Base-by-base conservation (phyloP, 78 protist genomes). In the Dictyostelium capitatum region DNA sequence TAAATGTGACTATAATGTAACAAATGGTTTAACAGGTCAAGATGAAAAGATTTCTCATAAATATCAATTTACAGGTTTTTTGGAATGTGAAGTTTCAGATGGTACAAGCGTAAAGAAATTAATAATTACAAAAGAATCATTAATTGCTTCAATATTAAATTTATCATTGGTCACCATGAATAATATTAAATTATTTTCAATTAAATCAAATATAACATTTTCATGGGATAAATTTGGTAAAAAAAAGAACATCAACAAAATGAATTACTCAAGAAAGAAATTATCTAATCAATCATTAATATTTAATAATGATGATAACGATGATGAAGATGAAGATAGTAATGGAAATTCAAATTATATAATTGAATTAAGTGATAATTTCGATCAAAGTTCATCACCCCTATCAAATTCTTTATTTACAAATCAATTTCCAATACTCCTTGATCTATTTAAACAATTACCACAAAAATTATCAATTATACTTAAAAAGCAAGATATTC, bases 31-130 rank as follows among this genome's bases (percentile, higher is more conserved):
- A 37, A 3, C 43, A 37, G 43, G 2, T 37, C 1, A 37, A 3
- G 43, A 37, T 37, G 43, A 37, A 37, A 62, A 62, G 14, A 62
- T 25, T 62, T 32, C 32, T 25, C 37, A 43, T 20, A 32, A 54
- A 11, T 53, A 53, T 14, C 20, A 19, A 57, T 87, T 87, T 25
- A 74, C 19, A 51, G 93, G 93, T 74, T 57, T 23, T 15, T n/a
- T 87, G 15, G 93, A 77, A 30, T 87, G 93, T 65, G 70, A 77
- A 51, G 20, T 87, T 23, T 50, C 83, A 14, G 93, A 87, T 87
- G 92, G 92, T 20, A 59, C 82, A 8, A 30, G 59, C 10, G 1
- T 62, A 14, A 85, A 75, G 62, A 50, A 6, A 25, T 8, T 85
- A 17, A 7, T 85, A 15, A 32, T 74, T 57, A 53, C 20, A 43